Conservation (phyloP, 2,329 filamentous ascomycete genomes). For the Talaromyces amestolkiae region DNA sequence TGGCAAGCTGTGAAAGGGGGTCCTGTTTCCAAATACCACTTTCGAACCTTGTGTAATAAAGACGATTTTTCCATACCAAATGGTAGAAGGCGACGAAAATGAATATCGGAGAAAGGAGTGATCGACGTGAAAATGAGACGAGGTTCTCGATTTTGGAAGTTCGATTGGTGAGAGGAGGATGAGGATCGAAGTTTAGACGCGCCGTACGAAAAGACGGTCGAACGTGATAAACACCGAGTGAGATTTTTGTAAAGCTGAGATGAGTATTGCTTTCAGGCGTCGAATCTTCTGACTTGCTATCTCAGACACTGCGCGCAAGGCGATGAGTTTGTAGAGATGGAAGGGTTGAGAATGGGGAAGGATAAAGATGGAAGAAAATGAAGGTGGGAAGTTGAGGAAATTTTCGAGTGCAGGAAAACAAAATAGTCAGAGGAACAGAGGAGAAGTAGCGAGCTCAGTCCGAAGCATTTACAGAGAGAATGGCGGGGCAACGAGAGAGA, state of each 20-base stretch:
- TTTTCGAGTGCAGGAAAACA: neutral
- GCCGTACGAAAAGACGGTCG: neutral
- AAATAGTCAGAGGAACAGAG: neutral
- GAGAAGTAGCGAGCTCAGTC: neutral
- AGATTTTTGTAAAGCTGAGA: neutral
- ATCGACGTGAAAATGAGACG: neutral
- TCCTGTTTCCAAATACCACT: neutral
- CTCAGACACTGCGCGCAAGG: neutral
- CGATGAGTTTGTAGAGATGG: neutral
- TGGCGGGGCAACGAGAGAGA: slow-evolving; percentile 3
- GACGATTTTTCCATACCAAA: neutral
- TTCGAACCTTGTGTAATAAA: neutral
- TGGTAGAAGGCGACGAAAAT: neutral
- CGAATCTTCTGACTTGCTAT: neutral
- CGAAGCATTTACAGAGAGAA: neutral
- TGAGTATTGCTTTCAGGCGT: neutral
- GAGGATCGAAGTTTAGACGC: neutral
- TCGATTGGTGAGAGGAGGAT: neutral
- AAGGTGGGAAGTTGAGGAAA: neutral
- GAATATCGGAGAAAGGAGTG: neutral
- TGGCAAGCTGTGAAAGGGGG: neutral
- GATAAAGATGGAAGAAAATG: neutral
- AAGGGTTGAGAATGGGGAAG: neutral
- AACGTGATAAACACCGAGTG: neutral
- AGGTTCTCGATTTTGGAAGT: neutral